These are phyloP conservation scores for Cercospora janseana DNA, from an alignment of 2,329 filamentous ascomycete species.

Conservation along the genomic window DNA sequence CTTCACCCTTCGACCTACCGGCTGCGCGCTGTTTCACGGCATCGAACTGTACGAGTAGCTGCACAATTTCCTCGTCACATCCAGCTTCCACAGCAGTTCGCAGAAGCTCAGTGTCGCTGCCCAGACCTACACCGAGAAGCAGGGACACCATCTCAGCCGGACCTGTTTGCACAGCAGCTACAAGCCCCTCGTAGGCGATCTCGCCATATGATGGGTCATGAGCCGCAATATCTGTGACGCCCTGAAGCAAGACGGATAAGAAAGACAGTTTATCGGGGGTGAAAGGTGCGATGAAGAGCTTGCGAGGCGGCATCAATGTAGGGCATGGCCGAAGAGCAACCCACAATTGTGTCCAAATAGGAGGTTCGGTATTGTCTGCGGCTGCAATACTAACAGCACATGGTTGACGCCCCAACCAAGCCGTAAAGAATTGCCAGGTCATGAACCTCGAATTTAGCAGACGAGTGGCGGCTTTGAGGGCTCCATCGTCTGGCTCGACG, in stretches of 20 bases:
- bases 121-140: conserved; percentile 29
- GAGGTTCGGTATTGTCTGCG: not conserved
- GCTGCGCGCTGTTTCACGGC: not conserved
- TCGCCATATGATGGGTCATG: conserved; percentile 29
- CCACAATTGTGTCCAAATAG: conserved; percentile 21
- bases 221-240: conserved; percentile 14
- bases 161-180: conserved; percentile 30
- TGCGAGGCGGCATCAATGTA: conserved; percentile 28
- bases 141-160: conserved; percentile 25
- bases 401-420: conserved; percentile 25
- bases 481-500: conserved; percentile 9
- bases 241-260: conserved; percentile 17
- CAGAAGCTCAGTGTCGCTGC: conserved; percentile 31
- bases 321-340: conserved; percentile 21
- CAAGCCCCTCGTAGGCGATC: conserved; percentile 32
- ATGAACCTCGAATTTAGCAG: conserved; percentile 38
- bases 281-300: conserved; percentile 23
- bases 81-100: conserved; percentile 35
- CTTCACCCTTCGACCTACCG: conserved; percentile 3
- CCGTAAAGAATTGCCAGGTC: conserved; percentile 36
- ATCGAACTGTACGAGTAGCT: conserved; percentile 22
- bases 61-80: conserved; percentile 33
- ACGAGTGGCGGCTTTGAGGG: conserved; percentile 28
- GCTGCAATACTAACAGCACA: not conserved
- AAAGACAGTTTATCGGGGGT: conserved; percentile 18